Percentiles rank a stretch among this genome's conserved stretches.
phyloP scores from a whole-genome alignment of 1,284 basidiomycete species.

The Irpex lacteus region DNA sequence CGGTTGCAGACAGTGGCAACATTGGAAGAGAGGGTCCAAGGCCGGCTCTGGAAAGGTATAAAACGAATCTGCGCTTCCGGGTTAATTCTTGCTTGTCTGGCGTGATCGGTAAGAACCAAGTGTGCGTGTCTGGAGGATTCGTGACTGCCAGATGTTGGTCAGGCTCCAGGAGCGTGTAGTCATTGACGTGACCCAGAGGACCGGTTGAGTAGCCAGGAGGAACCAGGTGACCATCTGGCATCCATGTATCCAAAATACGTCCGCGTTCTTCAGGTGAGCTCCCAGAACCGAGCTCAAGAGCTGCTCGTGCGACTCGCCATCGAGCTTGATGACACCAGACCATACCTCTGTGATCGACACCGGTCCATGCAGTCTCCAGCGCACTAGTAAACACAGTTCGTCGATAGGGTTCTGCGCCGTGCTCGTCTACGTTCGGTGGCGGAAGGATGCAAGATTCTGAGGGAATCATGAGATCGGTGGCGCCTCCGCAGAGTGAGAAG shows the following conservation, averaged over 20 bases:
- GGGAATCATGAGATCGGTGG: conserved; percentile 89
- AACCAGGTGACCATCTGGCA: conserved; percentile 54
- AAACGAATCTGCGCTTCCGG: conserved; percentile 34
- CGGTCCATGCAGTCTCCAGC: conserved; percentile 89
- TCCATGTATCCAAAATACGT: conserved; percentile 55
- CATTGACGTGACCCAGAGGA: conserved; percentile 20
- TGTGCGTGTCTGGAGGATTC: conserved; percentile 40
- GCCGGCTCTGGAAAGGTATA: conserved; percentile 61
- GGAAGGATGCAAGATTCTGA: conserved; percentile 87
- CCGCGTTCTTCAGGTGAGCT: conserved; percentile 29
- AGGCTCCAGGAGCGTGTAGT: conserved; percentile 35
- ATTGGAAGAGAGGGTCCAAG: conserved; percentile 35
- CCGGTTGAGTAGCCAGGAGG: conserved; percentile 25
- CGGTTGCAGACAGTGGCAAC: conserved; percentile 39
- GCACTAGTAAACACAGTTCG: conserved; percentile 85
- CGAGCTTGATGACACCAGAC: conserved; percentile 99
- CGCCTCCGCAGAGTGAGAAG: conserved; percentile 88
- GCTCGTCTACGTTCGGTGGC: conserved; percentile 19
- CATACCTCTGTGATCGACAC: conserved; percentile 94
- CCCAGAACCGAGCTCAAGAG: conserved; percentile 62
- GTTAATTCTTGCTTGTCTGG: conserved; percentile 10
- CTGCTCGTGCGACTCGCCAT: conserved; percentile 79
- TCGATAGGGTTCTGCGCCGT: conserved; percentile 38
- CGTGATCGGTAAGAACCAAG: conserved; percentile 50
- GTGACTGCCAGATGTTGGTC: conserved; percentile 40